phyloP scores from a whole-genome alignment of 2,329 filamentous ascomycete genomes.

The Aspergillus sp. region DNA sequence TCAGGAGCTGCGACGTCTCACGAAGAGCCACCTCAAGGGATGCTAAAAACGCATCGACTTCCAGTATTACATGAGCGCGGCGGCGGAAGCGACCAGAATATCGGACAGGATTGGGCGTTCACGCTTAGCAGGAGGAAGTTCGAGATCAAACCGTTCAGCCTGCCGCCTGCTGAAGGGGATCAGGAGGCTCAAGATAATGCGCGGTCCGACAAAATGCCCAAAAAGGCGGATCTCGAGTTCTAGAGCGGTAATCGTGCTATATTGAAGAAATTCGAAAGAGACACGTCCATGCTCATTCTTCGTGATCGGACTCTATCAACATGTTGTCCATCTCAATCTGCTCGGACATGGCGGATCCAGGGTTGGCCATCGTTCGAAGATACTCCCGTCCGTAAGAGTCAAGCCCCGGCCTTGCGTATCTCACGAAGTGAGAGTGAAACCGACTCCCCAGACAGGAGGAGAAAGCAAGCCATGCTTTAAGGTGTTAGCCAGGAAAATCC shows the following conservation, averaged over 20 bases:
- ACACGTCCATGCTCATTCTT: slow-evolving; percentile 32
- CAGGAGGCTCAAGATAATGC: slow-evolving; percentile 61
- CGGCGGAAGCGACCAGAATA: slow-evolving; percentile 71
- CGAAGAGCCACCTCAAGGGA: slow-evolving; percentile 81
- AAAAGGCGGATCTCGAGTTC: slow-evolving; percentile 76
- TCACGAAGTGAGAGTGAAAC: slow-evolving; percentile 54
- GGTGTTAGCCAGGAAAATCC: slow-evolving; percentile 28
- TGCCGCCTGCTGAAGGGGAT: slow-evolving; percentile 84
- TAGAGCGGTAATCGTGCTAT: slow-evolving; percentile 41
- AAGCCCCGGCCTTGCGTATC: slow-evolving; percentile 48
- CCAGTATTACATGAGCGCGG: slow-evolving; percentile 88
- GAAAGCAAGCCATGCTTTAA: slow-evolving; percentile 54
- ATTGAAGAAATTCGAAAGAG: slow-evolving; percentile 3
- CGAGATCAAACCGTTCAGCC: slow-evolving; percentile 82
- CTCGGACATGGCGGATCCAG: slow-evolving; percentile 60
- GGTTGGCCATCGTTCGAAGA: slow-evolving; percentile 59
- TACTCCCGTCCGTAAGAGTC: slow-evolving; percentile 61
- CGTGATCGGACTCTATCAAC: slow-evolving; percentile 51
- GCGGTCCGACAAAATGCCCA: slow-evolving; percentile 52
- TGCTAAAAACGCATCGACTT: slow-evolving; percentile 80
- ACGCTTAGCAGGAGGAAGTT: slow-evolving; percentile 82
- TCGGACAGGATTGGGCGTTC: slow-evolving; percentile 87
- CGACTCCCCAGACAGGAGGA: slow-evolving; percentile 61
- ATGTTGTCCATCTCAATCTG: slow-evolving; percentile 68
- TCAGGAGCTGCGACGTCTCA: slow-evolving; percentile 60